Percentiles rank a stretch among this genome's conserved stretches.
Conservation (phyloP, 495 filamentous ascomycete genomes). For the Lophiotrema nucula region DNA sequence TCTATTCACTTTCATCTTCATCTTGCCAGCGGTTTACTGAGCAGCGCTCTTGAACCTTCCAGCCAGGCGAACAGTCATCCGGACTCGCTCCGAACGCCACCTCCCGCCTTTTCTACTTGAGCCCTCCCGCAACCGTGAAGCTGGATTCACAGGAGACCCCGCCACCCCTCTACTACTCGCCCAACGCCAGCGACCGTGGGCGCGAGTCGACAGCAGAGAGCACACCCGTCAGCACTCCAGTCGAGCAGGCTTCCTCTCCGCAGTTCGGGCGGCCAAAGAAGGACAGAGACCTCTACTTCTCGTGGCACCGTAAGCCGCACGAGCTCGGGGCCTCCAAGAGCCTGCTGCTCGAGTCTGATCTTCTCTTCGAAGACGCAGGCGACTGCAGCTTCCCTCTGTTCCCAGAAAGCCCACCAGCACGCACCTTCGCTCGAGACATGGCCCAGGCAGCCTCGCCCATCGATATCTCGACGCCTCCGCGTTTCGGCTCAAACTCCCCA, state of each 20-base stretch:
- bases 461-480: conserved; percentile 59
- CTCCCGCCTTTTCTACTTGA: not conserved
- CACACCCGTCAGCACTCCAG: conserved; percentile 34
- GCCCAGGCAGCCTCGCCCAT: conserved; percentile 58
- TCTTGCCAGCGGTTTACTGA: not conserved
- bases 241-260: conserved; percentile 25
- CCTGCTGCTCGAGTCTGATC: conserved; percentile 42
- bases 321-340: conserved; percentile 35
- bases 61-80: conserved; percentile 1
- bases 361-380: conserved; percentile 43
- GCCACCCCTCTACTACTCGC: conserved; percentile 37
- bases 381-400: conserved; percentile 50
- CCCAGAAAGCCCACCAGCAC: conserved; percentile 35
- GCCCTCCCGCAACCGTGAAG: conserved; percentile 27
- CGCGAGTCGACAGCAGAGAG: conserved; percentile 38
- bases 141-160: conserved; percentile 40
- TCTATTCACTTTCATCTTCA: not conserved
- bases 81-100: not conserved
- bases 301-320: conserved; percentile 44
- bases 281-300: conserved; percentile 40
- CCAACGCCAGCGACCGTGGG: conserved; percentile 32
- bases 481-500: conserved; percentile 62
- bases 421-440: conserved; percentile 42
- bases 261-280: conserved; percentile 25
- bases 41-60: not conserved